Percentiles rank a stretch among this genome's conserved stretches.
Conservation (phyloP, 2,329 filamentous ascomycete genomes). For the Cytospora leucostoma region DNA sequence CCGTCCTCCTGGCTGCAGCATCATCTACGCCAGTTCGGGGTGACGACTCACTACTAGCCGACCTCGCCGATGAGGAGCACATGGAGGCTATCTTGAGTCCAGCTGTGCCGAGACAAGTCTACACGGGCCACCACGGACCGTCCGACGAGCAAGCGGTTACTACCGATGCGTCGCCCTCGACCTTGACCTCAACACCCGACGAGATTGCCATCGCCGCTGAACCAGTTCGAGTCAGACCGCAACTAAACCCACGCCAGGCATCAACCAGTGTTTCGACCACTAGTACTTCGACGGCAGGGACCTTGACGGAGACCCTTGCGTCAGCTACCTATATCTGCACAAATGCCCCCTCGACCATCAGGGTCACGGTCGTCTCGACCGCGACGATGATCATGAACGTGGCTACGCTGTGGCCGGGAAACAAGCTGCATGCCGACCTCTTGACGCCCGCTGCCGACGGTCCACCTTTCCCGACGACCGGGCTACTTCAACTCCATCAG, state of each 20-base stretch:
- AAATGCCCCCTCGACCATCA: background rate
- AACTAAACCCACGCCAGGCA: background rate
- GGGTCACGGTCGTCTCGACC: background rate
- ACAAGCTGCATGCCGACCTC: no score
- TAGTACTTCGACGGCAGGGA: no score
- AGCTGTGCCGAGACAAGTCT: background rate
- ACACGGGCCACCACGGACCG: background rate
- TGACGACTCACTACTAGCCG: background rate
- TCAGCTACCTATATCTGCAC: background rate
- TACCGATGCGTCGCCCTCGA: background rate
- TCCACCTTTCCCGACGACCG: background rate
- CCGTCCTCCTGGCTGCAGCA: background rate
- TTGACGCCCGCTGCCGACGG: background rate
- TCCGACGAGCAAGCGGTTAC: background rate
- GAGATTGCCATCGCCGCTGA: background rate
- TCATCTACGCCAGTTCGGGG: background rate
- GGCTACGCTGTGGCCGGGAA: background rate
- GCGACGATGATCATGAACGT: background rate
- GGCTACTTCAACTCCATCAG: background rate
- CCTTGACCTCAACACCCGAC: background rate
- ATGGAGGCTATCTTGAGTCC: background rate
- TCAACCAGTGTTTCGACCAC: background rate
- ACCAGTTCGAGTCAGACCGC: background rate
- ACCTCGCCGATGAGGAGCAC: background rate
- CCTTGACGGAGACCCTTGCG: background rate